These are phyloP conservation scores for Massarina eburnea DNA, from an alignment of 2,329 filamentous ascomycete species.

Conservation along the genomic window DNA sequence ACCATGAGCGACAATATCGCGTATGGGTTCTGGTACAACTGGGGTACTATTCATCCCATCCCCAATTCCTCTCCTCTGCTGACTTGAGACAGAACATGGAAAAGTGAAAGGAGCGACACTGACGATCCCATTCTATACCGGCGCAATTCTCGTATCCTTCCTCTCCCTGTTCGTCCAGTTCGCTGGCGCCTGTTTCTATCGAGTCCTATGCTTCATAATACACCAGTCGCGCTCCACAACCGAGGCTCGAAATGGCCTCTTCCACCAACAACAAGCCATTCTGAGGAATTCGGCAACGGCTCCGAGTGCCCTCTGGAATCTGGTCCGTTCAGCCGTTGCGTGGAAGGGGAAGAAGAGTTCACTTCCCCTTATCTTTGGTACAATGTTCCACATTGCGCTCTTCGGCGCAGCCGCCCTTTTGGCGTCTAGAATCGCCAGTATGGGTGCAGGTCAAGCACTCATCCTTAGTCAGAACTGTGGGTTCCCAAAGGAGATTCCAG, in stretches of 20 bases:
- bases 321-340: conserved; percentile 10
- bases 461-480: conserved; percentile 12
- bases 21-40: conserved; percentile 19
- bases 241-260: conserved; percentile 16
- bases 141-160: conserved; percentile 20
- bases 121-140: conserved; percentile 16
- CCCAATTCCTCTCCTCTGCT: not conserved
- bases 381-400: conserved; percentile 13
- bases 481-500: conserved; percentile 13
- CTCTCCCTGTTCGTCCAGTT: conserved; percentile 23
- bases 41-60: conserved; percentile 8
- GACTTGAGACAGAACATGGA: conserved; percentile 14
- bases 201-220: conserved; percentile 21
- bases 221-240: conserved; percentile 21
- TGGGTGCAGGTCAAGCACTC: conserved; percentile 12
- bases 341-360: conserved; percentile 17
- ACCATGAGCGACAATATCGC: conserved; percentile 9
- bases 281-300: conserved; percentile 23
- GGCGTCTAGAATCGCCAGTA: conserved; percentile 16
- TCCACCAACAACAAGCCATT: conserved; percentile 26
- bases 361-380: conserved; percentile 10
- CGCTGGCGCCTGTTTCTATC: conserved; percentile 22
- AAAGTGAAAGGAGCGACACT: conserved; percentile 16
- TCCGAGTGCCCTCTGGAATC: conserved; percentile 17
- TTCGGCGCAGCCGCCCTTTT: conserved; percentile 21